Evolutionary conservation across 768 basidiomycete genomes (phyloP), one percentile per base, ranked within the genome.

Genomic region (Russula earlei): DNA sequence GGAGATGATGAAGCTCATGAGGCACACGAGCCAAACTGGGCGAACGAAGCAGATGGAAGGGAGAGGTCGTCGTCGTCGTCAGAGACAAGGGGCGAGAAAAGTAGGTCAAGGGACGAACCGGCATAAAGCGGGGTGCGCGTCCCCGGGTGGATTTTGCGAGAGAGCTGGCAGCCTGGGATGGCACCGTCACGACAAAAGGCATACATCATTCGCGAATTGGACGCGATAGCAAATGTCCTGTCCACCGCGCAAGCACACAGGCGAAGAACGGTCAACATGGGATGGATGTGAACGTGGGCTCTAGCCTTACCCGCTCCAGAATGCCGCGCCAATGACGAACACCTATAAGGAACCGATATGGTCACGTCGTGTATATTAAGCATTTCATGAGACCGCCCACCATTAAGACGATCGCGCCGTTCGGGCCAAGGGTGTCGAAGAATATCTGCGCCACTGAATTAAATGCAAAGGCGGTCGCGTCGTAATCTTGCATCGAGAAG

Each of bases 191-290:
- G 77, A 4, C 84, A 76, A 63, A 88, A 89, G 0, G 86, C 83
- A 65, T 82, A 91, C 83, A 85, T 86, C 87, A 89, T 89, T 0
- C 87, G 76, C 4, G 82, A 85, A 65, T 89, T 91, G 0, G 82
- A 82, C 0, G 87, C 87, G 47, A 91, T 70, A 0, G 85, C 87
- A 70, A 90, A 90, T 0, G 83, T 85, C 14, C 84, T 83, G 53
- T 14, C 25, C 29, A 46, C 7, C 5, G 20, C 5, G 45, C 29
- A n/a, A 20, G 22, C 24, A 19, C 29, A 29, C 46, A 34, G 3
- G 20, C 15, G 12, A 46, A 27, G 11, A 40, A 15, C 6, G 29
- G 11, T 6, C 8, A 45, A 11, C 17, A 3, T n/a, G n/a, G n/a
- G 5, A 29, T 20, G 7, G 5, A 25, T n/a, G 44, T 17, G 5